Evolutionary conservation across 163 green algal genomes (phyloP), one percentile per base, ranked within the genome.

Genomic region (Picocystis sp.): DNA sequence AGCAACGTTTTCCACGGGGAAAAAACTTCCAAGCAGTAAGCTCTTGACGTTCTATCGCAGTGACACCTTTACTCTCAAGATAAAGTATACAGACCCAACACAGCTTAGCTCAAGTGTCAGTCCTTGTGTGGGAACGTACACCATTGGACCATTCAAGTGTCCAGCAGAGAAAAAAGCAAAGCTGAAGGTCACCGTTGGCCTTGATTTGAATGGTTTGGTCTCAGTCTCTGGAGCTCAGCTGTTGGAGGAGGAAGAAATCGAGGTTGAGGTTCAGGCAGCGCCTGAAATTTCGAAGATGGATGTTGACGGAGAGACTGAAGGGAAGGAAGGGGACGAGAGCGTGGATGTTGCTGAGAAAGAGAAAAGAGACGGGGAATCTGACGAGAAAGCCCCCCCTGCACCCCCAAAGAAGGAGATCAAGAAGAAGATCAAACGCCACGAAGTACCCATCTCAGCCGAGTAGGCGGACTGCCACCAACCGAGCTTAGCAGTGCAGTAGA

Each of bases 151-250:
- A 38, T 38, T 38, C 29, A 38, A 38, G 29, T 38, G 29, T 38
- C 29, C 29, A 8, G 29, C 29, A 38, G 29, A 57, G 8, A 79
- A 80, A 34, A 90, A 90, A 64, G 68, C 74, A 52, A 96, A 96
- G 73, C 59, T 97, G 41, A 97, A 97, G 68, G 73, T 94, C 9
- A 82, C 83, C 61, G 69, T 92, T 34, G 58, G 61, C 9, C 74
- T 98, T 25, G 93, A 95, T 71, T 69, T 96, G 57, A 82, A 97
- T 59, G 83, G 87, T 35, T 54, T 93, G 38, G 61, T 90, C 3
- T 55, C 54, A 2, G 66, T 97, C 22, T 81, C 94, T 56, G 71
- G 55, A 17, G 81, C 79, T 5, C 65, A 83, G 56, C 60, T 74
- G 21, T 48, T 94, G 63, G 69, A 90, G 55, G 84, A 92, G 55